phyloP scores from a whole-genome alignment of 2,329 filamentous ascomycete genomes.

The Calonectria pteridis region DNA sequence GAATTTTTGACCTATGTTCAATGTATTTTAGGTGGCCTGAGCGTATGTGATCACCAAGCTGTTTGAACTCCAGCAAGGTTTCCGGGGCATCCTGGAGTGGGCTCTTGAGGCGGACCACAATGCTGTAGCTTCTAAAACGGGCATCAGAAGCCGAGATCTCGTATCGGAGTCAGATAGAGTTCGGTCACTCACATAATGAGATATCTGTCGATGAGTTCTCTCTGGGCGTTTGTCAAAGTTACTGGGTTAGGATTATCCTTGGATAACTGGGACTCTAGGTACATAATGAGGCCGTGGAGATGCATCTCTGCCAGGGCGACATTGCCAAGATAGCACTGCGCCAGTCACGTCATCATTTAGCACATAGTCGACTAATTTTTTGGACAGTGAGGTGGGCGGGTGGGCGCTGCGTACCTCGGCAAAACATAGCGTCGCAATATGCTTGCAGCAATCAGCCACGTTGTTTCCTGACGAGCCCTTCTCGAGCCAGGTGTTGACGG shows the following conservation, averaged over 20 bases:
- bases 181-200: neutral
- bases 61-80: neutral
- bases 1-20: neutral
- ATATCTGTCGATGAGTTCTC: neutral
- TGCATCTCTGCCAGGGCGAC: neutral
- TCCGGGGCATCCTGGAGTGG: neutral
- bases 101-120: neutral
- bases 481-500: constrained; percentile 1
- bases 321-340: neutral
- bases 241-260: neutral
- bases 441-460: neutral
- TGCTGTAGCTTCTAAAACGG: neutral
- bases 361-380: too few species aligned
- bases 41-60: too few species aligned
- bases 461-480: neutral
- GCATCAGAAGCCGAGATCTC: neutral
- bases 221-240: neutral
- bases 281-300: neutral
- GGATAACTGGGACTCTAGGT: neutral
- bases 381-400: too few species aligned
- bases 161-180: too few species aligned
- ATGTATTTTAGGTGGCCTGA: neutral
- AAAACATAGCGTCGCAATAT: neutral
- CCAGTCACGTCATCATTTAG: neutral
- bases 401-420: neutral